These are phyloP conservation scores for Hanseniaspora lachancei DNA, from an alignment of 805 yeast species.

Conservation along the genomic window DNA sequence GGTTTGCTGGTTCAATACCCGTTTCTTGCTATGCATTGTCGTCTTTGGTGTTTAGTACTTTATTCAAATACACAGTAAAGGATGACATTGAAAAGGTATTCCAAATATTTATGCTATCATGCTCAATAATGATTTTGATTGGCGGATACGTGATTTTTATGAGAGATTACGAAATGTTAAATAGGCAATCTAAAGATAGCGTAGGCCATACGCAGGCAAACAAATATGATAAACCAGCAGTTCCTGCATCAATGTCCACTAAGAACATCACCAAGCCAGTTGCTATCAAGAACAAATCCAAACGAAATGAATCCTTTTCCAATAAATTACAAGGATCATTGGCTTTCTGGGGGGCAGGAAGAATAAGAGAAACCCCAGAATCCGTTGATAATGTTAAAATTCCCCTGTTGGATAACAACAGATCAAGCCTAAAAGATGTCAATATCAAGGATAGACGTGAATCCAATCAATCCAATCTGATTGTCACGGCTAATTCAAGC, in stretches of 20 bases:
- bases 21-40: constrained; percentile 60
- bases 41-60: constrained; percentile 48
- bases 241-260: background rate
- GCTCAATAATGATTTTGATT: constrained; percentile 28
- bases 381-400: background rate
- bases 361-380: constrained; percentile 13
- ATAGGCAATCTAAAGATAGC: background rate
- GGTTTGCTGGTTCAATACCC: constrained; percentile 56
- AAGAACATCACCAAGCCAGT: constrained; percentile 15
- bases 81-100: constrained; percentile 45
- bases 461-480: background rate
- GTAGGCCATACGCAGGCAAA: background rate
- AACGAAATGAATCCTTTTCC: constrained; percentile 20
- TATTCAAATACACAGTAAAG: constrained; percentile 41
- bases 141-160: constrained; percentile 19
- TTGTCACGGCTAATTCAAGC: background rate
- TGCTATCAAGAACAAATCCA: constrained; percentile 13
- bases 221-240: background rate
- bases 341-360: constrained; percentile 23
- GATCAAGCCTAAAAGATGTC: background rate
- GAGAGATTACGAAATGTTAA: background rate
- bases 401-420: background rate
- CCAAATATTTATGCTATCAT: constrained; percentile 39
- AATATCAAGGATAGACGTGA: background rate
- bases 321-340: constrained; percentile 21